Percentiles rank a stretch among this genome's conserved stretches.
Conservation (phyloP, 768 basidiomycete species). For the Gyrodon lividus region DNA sequence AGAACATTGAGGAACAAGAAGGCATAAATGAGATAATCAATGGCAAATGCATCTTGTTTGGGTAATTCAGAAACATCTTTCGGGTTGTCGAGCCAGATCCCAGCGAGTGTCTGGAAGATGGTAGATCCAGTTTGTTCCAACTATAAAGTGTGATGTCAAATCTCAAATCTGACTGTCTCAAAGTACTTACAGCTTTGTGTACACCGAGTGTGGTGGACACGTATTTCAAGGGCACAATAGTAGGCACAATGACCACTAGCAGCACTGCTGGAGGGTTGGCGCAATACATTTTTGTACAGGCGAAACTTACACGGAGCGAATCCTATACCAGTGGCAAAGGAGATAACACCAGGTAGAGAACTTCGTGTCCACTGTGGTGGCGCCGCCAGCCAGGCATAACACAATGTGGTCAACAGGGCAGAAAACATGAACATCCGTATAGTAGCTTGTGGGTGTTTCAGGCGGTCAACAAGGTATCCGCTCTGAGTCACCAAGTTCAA, state of each 20-base stretch:
- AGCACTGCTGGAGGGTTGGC: conserved; percentile 46
- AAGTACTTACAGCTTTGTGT: conserved; percentile 66
- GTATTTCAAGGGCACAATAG: conserved; percentile 66
- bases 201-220: conserved; percentile 77
- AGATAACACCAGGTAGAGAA: conserved; percentile 58
- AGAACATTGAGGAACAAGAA: conserved; percentile 58
- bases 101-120: conserved; percentile 71
- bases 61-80: not conserved
- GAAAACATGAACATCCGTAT: conserved; percentile 58
- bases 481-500: conserved; percentile 37
- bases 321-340: conserved; percentile 69
- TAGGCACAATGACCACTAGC: conserved; percentile 72
- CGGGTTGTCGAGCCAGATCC: conserved; percentile 56
- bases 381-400: conserved; percentile 65
- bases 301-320: conserved; percentile 57
- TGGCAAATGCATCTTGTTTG: conserved; percentile 33
- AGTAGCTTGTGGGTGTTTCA: conserved; percentile 56
- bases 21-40: conserved; percentile 54
- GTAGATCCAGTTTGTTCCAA: conserved; percentile 75
- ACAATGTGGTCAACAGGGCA: conserved; percentile 55
- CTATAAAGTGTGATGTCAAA: conserved; percentile 32
- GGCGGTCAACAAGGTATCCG: conserved; percentile 63
- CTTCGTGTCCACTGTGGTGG: conserved; percentile 57
- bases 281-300: not conserved
- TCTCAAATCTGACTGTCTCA: not conserved